phyloP scores from a whole-genome alignment of 2,329 filamentous ascomycete genomes.

The Fusarium succisae region DNA sequence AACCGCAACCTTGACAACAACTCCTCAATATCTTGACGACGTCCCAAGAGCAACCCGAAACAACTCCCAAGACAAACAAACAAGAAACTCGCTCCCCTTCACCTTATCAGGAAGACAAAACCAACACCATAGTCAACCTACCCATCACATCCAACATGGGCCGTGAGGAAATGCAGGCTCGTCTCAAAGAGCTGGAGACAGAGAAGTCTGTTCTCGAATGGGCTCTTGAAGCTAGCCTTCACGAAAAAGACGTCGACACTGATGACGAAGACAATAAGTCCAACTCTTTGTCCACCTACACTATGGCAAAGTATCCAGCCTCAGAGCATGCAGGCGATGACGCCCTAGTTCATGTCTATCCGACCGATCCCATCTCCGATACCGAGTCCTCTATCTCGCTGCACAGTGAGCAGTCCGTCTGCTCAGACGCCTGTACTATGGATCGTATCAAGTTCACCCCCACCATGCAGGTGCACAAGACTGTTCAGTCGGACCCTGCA shows the following conservation, averaged over 20 bases:
- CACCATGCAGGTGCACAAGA: not conserved
- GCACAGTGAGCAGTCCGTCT: not conserved
- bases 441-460: not conserved
- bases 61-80: rapidly evolving
- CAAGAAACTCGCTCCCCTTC: not conserved
- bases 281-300: not conserved
- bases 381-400: not conserved
- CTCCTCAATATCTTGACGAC: not conserved
- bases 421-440: not conserved
- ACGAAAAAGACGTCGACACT: not conserved
- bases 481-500: not conserved
- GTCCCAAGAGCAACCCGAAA: not conserved
- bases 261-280: not conserved
- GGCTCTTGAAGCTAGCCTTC: not conserved
- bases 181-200: not conserved
- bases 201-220: not conserved
- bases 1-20: not conserved
- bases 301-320: not conserved
- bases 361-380: not conserved
- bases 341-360: not conserved
- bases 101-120: not conserved
- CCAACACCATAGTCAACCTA: not conserved
- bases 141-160: not conserved
- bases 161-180: not conserved
- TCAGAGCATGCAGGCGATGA: not conserved